These are phyloP conservation scores for Nicotiana knightiana DNA, from an alignment of 257 asterid species.

Conservation along the genomic window DNA sequence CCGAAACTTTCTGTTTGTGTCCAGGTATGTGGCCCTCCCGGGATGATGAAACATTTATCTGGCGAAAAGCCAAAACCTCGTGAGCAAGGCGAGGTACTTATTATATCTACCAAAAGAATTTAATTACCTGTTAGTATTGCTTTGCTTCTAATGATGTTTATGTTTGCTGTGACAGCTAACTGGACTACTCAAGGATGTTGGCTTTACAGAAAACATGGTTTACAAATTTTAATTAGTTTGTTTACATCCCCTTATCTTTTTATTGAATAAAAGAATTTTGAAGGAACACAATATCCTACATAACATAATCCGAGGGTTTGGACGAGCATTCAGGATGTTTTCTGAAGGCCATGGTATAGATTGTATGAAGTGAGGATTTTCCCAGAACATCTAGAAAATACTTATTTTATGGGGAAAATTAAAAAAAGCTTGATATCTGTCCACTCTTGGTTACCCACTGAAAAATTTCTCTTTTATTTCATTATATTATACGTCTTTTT, in stretches of 20 bases:
- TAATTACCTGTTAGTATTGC: neutral
- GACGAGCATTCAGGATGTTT: neutral
- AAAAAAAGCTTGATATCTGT: neutral
- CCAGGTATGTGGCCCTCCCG: conserved; percentile 99
- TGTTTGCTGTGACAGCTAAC: conserved; percentile 40
- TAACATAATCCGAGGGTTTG: neutral
- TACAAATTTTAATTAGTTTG: conserved; percentile 56
- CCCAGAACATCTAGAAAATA: neutral
- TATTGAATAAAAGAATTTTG: conserved; percentile 11
- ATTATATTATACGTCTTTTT: neutral
- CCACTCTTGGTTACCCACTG: neutral
- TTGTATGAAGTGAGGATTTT: neutral
- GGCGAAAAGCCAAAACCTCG: conserved; percentile 81
- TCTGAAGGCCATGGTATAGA: neutral
- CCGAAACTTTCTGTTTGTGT: conserved; percentile 13
- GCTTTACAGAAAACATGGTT: conserved; percentile 74
- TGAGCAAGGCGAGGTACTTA: conserved; percentile 86
- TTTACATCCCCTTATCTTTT: neutral
- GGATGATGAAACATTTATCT: conserved; percentile 81
- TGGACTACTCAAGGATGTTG: conserved; percentile 78
- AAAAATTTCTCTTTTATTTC: neutral
- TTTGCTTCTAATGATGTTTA: neutral
- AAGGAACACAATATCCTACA: neutral
- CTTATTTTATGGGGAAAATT: neutral
- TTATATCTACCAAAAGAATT: neutral